Percentiles rank a stretch among this genome's conserved stretches.
phyloP scores from a whole-genome alignment of 495 filamentous ascomycete genomes.

The Aspergillus haitiensis region DNA sequence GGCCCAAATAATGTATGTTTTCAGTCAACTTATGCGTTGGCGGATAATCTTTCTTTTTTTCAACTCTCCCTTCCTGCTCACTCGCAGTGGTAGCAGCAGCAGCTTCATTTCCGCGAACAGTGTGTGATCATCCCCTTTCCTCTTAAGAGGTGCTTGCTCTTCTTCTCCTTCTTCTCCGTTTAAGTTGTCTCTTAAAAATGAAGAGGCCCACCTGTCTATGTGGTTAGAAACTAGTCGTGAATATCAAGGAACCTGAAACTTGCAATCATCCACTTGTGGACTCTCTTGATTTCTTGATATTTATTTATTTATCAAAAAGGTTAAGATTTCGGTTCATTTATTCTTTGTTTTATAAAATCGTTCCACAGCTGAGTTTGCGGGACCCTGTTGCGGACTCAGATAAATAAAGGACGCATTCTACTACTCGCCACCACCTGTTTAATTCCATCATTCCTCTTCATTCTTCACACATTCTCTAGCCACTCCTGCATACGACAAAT shows the following conservation, averaged over 20 bases:
- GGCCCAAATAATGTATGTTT: no score
- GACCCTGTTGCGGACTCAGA: conserved; percentile 1
- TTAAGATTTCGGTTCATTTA: not conserved
- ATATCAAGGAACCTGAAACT: not conserved
- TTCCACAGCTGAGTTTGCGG: conserved; percentile 1
- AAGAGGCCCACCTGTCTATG: no score
- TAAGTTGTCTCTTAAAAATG: no score
- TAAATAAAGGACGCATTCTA: not conserved
- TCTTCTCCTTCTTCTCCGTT: no score
- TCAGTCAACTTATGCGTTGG: no score
- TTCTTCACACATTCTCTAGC: not conserved
- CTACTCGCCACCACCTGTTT: no score
- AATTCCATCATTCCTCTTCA: conserved; percentile 1
- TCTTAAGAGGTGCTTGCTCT: not conserved
- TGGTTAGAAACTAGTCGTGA: no score
- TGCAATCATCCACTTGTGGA: not conserved
- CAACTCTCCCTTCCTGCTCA: no score
- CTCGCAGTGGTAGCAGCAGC: not conserved
- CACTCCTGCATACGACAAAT: not conserved
- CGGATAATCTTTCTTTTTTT: no score
- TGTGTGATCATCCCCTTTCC: not conserved
- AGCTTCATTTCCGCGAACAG: not conserved
- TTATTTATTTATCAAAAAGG: not conserved
- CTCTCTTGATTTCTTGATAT: not conserved
- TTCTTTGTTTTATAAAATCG: not conserved